Evolutionary conservation across 129 eudicot genomes (phyloP), one percentile per base, ranked within the genome.

Genomic region (Lactuca saligna): DNA sequence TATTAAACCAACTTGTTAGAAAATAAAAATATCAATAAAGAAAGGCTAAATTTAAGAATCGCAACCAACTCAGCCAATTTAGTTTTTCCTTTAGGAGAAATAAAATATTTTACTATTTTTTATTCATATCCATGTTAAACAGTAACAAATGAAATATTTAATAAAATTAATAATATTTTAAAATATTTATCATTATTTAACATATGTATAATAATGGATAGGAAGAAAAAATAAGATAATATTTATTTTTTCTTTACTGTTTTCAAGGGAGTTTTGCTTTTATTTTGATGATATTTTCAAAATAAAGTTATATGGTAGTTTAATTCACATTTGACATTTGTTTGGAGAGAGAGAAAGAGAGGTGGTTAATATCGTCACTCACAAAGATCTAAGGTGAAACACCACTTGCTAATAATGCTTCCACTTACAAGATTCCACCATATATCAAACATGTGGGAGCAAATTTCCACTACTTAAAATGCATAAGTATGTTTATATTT

Each of bases 391-490:
- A 66, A 48, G 72, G 61, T 34, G 50, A 72, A 31, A 65, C 17
- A 73, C 69, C 71, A 73, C 56, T 54, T 9, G 11, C 70, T 62
- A 54, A 73, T 73, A 62, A 63, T 63, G 70, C 70, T 63, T 37
- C 78, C 46, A 73, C 70, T 38, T 10, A 55, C 12, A 51, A 72
- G 70, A 72, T 35, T 63, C 74, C 70, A 73, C 70, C 70, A 63
- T 53, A 51, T 38, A 72, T 50, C 63, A 72, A 49, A 5, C 53
- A 51, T 33, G 42, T 34, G 58, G 71, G 71, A 48, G 46, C 58
- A 65, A 29, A 48, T 46, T 63, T 48, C 44, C 70, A 46, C 58
- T 46, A 46, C 51, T 46, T 46, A 46, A 2, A 46, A 46, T 11
- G 12, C 51, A 46, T 46, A 39, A 39, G 9, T 7, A 46, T 12